A percentile compares a stretch with the other conserved stretches of the same genome.
Conservation (phyloP, 257 asterid genomes). For the Gardenia jasminoides region DNA sequence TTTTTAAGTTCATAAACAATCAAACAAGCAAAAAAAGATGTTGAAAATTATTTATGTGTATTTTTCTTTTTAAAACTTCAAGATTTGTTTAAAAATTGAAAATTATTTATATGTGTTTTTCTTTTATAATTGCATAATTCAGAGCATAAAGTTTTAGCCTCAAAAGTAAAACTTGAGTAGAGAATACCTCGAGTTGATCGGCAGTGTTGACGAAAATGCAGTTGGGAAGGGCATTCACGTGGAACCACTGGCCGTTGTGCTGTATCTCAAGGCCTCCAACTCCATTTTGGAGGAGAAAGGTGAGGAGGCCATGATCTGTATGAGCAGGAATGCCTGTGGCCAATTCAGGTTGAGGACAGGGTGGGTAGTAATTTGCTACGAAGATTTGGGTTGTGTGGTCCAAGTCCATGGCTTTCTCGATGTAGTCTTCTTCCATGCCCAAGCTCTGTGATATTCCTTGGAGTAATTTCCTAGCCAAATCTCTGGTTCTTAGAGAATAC, state of each 20-base stretch:
- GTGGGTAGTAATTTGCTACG: conserved; percentile 60
- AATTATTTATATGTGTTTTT: too few species aligned
- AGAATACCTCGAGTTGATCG: conserved; percentile 89
- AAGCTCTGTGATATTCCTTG: conserved; percentile 50
- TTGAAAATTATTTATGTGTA: too few species aligned
- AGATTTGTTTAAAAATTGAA: too few species aligned
- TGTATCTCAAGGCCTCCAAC: conserved; percentile 66
- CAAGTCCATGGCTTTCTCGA: conserved; percentile 39
- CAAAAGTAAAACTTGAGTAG: too few species aligned
- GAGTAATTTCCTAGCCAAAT: conserved; percentile 34
- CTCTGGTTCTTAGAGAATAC: conserved; percentile 40
- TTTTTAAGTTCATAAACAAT: background rate
- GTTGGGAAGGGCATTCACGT: conserved; percentile 48
- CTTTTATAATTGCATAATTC: too few species aligned
- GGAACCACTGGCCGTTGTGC: conserved; percentile 56
- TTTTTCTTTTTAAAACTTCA: too few species aligned
- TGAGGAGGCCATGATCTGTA: conserved; percentile 78
- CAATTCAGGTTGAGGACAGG: conserved; percentile 61
- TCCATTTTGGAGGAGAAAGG: conserved; percentile 58
- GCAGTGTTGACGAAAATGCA: conserved; percentile 62
- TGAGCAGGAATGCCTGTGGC: conserved; percentile 71
- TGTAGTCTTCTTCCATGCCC: conserved; percentile 52
- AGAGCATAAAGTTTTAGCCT: too few species aligned
- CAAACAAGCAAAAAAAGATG: background rate
- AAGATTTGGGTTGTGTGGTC: conserved; percentile 40